Conservation (phyloP, 106 monocot genomes). For the Dioscorea dumetorum region DNA sequence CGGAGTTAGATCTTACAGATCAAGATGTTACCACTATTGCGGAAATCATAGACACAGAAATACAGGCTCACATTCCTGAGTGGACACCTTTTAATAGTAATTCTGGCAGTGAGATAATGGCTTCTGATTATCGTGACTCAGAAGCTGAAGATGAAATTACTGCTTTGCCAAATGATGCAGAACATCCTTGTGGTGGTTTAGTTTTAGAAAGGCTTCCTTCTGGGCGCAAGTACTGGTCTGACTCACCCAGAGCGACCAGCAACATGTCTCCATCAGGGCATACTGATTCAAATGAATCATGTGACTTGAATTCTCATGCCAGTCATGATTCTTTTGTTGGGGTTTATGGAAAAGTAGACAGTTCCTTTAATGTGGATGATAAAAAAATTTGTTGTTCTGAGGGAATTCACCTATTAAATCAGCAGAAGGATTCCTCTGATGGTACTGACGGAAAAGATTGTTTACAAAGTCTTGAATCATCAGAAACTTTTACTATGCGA, state of each 20-base stretch:
- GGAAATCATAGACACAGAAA: slow-evolving; percentile 68
- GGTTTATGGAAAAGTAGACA: slow-evolving; percentile 1
- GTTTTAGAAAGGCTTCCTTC: slow-evolving; percentile 56
- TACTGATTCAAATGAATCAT: slow-evolving; percentile 2
- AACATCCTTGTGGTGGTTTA: slow-evolving; percentile 18
- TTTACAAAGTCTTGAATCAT: neutral
- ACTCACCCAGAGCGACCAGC: slow-evolving; percentile 34
- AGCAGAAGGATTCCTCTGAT: neutral
- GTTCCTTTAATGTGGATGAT: neutral
- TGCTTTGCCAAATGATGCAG: slow-evolving; percentile 18
- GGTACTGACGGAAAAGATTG: neutral
- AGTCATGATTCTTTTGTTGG: slow-evolving; percentile 9
- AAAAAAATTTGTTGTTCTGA: neutral
- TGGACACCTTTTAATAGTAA: slow-evolving; percentile 25
- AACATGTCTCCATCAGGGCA: slow-evolving; percentile 7
- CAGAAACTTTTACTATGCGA: neutral
- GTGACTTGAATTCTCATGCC: slow-evolving; percentile 4
- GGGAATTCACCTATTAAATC: neutral
- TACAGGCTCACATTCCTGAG: slow-evolving; percentile 49
- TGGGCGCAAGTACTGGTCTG: slow-evolving; percentile 63
- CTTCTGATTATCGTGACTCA: slow-evolving; percentile 6
- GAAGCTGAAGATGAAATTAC: slow-evolving; percentile 29
- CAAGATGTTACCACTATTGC: slow-evolving; percentile 68
- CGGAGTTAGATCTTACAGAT: slow-evolving; percentile 47
- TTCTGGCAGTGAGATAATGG: slow-evolving; percentile 4